Evolutionary conservation across 176 grass and related monocot genomes (phyloP).

Genomic region (Puccinellia tenuiflora): DNA sequence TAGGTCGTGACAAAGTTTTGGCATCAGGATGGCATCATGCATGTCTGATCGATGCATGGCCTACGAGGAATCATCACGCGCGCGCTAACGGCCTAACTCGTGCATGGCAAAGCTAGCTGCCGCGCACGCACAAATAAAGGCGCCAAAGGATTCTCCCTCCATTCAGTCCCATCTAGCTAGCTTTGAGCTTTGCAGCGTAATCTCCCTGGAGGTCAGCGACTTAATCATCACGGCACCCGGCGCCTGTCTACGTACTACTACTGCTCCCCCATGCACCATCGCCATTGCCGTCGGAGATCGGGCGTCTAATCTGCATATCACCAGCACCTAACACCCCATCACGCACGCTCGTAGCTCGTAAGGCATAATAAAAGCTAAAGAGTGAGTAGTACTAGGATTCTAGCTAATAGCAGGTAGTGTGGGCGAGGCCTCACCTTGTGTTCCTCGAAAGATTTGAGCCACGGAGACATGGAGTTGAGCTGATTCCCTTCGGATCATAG

Average conservation of each 20-base stretch:
- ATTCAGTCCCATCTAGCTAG: not conserved
- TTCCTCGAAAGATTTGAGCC: not conserved
- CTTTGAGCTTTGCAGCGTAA: slow-evolving; percentile 14
- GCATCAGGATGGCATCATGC: slow-evolving; percentile 51
- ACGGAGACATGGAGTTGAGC: not conserved
- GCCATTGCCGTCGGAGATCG: slow-evolving; percentile 12
- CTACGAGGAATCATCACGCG: slow-evolving; percentile 22
- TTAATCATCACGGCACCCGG: slow-evolving; percentile 32
- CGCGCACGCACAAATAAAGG: not conserved
- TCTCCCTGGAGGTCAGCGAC: not conserved
- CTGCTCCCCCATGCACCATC: slow-evolving; percentile 11
- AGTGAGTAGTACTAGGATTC: not conserved
- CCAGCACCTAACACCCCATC: not conserved
- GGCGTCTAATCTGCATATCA: not conserved
- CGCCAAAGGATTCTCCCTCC: slow-evolving; percentile 12
- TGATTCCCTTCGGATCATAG: not conserved
- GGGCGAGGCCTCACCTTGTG: not conserved
- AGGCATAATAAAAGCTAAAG: not conserved
- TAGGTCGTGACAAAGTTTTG: slow-evolving; percentile 28
- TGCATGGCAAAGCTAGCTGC: slow-evolving; percentile 33
- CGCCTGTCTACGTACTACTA: not conserved
- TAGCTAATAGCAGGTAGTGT: not conserved
- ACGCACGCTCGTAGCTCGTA: too few species aligned
- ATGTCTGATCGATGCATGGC: not conserved
- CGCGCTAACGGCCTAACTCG: slow-evolving; percentile 37